Conservation (phyloP, 306 rosid genomes). For the Quercus ilex region DNA sequence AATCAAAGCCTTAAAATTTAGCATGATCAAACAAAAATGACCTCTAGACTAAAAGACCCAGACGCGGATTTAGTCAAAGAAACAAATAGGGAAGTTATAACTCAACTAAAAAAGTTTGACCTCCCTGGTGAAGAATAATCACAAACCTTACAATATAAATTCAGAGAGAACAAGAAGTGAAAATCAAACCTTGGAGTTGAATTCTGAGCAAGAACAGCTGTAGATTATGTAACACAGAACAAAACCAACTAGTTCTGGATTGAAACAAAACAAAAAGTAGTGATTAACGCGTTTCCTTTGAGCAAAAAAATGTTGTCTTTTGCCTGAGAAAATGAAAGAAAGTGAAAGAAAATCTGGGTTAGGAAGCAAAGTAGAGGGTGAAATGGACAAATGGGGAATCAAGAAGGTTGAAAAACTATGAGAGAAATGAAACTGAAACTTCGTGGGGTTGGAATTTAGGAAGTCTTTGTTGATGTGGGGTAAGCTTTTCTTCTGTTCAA, state of each 20-base stretch:
- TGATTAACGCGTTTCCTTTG: background rate
- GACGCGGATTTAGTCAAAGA: background rate
- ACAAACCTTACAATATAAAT: background rate
- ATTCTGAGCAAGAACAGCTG: background rate
- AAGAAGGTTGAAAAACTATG: background rate
- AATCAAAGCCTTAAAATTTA: background rate
- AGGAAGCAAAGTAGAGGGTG: background rate
- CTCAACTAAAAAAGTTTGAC: background rate
- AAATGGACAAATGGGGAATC: background rate
- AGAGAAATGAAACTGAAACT: slow-evolving; percentile 1
- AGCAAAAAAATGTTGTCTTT: background rate
- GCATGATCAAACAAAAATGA: background rate
- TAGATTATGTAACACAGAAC: background rate
- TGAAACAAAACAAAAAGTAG: background rate
- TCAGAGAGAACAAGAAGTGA: background rate
- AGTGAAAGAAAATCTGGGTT: background rate
- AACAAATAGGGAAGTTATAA: background rate
- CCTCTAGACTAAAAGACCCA: slow-evolving; percentile 17
- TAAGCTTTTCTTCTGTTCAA: background rate
- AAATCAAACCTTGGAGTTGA: background rate
- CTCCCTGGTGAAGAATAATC: background rate
- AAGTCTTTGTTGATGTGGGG: background rate
- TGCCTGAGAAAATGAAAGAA: background rate
- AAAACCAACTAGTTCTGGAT: background rate
- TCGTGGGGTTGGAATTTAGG: slow-evolving; percentile 1